A percentile compares a stretch with the other conserved stretches of the same genome.
These are phyloP conservation scores for Malus hybrid DNA, from an alignment of 331 rosid genomes.

Conservation along the genomic window DNA sequence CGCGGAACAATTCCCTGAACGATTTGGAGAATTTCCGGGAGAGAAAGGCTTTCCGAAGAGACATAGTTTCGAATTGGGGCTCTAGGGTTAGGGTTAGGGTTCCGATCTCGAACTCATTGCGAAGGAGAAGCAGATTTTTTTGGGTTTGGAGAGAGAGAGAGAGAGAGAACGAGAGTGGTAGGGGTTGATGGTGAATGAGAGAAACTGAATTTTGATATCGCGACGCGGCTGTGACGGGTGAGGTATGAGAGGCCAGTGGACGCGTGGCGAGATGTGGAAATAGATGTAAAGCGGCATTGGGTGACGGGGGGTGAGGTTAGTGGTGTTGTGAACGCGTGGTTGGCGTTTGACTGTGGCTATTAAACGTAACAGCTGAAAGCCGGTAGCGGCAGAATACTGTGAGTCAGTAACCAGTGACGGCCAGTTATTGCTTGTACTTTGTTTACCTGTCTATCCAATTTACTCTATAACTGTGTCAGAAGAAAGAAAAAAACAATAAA, in stretches of 20 bases:
- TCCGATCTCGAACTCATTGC: background rate
- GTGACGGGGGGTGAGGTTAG: conserved; percentile 19
- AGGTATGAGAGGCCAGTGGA: background rate
- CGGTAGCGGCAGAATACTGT: background rate
- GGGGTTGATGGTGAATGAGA: background rate
- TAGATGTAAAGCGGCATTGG: background rate
- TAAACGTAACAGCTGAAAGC: background rate
- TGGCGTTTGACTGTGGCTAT: conserved; percentile 4
- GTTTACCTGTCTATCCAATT: background rate
- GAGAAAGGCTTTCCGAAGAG: conserved; percentile 50
- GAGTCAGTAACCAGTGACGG: background rate
- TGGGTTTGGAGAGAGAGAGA: conserved; percentile 7
- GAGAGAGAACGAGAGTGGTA: background rate
- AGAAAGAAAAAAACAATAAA: too few species aligned
- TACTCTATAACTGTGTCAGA: too few species aligned
- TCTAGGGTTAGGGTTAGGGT: conserved; percentile 1
- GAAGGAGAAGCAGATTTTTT: background rate
- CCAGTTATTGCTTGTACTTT: background rate
- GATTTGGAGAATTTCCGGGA: conserved; percentile 76
- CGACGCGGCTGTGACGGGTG: background rate
- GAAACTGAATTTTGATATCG: conserved; percentile 4
- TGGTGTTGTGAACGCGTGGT: background rate
- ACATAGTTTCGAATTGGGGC: conserved; percentile 34
- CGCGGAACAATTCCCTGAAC: conserved; percentile 26
- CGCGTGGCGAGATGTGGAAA: background rate